A percentile compares a stretch with the other conserved stretches of the same genome.
Conservation (phyloP, 2,329 filamentous ascomycete species). For the Fusarium algeriense region DNA sequence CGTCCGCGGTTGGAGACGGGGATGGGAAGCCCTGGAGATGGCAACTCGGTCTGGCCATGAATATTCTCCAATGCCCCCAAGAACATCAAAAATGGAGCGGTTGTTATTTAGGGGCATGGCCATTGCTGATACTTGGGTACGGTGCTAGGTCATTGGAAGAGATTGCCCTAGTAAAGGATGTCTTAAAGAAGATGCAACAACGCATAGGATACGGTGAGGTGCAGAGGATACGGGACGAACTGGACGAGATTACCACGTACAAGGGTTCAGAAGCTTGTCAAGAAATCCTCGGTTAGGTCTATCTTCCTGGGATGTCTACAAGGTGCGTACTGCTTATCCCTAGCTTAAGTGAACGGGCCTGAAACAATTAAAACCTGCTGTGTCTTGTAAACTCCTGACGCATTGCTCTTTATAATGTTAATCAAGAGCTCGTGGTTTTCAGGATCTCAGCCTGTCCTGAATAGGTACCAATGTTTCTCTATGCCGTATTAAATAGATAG, state of each 20-base stretch:
- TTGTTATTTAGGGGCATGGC: background rate
- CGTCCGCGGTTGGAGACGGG: fast-evolving
- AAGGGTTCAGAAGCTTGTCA: background rate
- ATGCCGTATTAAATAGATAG: too few species aligned
- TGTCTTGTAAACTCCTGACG: too few species aligned
- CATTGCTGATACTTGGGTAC: background rate
- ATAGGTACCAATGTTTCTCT: too few species aligned
- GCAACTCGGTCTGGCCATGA: background rate
- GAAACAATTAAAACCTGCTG: too few species aligned
- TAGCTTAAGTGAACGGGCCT: too few species aligned
- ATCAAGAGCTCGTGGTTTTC: too few species aligned
- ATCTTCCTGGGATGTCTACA: too few species aligned
- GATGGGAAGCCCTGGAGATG: background rate
- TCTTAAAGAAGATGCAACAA: background rate
- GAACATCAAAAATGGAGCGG: background rate
- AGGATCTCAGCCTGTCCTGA: too few species aligned
- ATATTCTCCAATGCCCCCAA: background rate
- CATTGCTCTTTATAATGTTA: too few species aligned
- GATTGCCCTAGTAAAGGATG: background rate
- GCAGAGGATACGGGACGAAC: background rate
- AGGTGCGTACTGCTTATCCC: too few species aligned
- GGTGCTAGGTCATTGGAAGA: background rate
- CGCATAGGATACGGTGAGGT: background rate
- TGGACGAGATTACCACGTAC: background rate
- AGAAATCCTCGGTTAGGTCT: too few species aligned